phyloP scores from a whole-genome alignment of 2,329 filamentous ascomycete genomes.

The Aspergillus sp. region DNA sequence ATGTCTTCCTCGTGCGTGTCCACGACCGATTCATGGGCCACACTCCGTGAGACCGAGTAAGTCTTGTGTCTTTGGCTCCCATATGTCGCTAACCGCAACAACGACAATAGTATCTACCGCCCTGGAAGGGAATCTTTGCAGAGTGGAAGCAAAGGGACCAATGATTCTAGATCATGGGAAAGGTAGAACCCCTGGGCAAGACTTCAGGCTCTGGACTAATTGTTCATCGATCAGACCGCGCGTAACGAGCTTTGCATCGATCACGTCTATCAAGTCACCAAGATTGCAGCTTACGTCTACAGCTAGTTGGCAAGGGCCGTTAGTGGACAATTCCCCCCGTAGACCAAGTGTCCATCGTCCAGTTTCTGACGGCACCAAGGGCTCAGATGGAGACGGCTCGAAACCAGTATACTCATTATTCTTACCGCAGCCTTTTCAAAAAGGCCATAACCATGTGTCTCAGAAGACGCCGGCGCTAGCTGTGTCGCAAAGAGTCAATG shows the following conservation, averaged over 20 bases:
- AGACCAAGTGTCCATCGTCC: no score
- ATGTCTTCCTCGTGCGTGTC: slow-evolving; percentile 17
- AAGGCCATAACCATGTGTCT: background rate
- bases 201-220: no score
- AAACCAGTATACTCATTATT: background rate
- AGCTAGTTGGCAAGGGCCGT: no score
- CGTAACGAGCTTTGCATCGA: no score
- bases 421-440: background rate
- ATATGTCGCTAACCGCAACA: slow-evolving; percentile 11
- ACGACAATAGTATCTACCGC: background rate
- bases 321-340: no score
- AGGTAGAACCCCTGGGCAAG: no score
- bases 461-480: background rate
- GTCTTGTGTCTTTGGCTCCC: background rate
- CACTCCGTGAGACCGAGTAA: slow-evolving; percentile 19
- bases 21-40: slow-evolving; percentile 23
- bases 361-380: background rate
- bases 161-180: no score
- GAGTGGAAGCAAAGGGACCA: no score
- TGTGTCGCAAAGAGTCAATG: background rate
- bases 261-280: no score
- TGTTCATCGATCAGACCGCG: no score
- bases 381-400: background rate
- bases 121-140: no score
- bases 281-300: no score